Evolutionary conservation across 2,329 filamentous ascomycete genomes (phyloP).

Genomic region (Aspergillus quadrilineatus): DNA sequence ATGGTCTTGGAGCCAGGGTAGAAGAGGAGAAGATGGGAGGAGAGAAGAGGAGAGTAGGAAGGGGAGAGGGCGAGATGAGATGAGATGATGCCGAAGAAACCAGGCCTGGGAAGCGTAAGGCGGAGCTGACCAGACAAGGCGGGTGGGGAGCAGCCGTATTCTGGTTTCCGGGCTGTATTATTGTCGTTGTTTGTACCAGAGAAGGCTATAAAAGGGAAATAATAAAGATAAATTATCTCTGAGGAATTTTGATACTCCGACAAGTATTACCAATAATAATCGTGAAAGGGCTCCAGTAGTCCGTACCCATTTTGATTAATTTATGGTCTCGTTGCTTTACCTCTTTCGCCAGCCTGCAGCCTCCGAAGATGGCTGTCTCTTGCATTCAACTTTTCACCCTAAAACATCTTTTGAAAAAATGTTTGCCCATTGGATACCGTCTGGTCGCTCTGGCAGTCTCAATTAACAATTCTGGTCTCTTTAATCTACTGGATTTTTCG

Average conservation of each 20-base stretch:
- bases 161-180: conserved; percentile 8
- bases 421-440: conserved; percentile 10
- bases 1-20: conserved; percentile 11
- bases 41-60: conserved; percentile 18
- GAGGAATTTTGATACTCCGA: conserved; percentile 7
- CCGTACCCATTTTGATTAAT: neutral
- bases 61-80: conserved; percentile 22
- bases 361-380: conserved; percentile 3
- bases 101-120: conserved; percentile 22
- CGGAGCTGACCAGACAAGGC: conserved; percentile 19
- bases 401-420: neutral
- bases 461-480: neutral
- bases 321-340: conserved; percentile 8
- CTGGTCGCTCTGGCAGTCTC: neutral
- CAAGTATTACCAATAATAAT: conserved; percentile 11
- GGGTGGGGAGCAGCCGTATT: conserved; percentile 18
- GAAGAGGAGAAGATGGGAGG: conserved; percentile 11
- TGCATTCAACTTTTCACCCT: neutral
- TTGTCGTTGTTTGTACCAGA: conserved; percentile 17
- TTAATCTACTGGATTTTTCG: conserved; percentile 11
- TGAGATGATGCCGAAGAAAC: conserved; percentile 29
- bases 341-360: conserved; percentile 11
- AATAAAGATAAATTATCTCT: conserved; percentile 4
- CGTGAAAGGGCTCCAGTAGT: neutral
- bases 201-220: conserved; percentile 12